A percentile compares a stretch with the other conserved stretches of the same genome.
Conservation (phyloP, 352 stramenopile species). For the Phytophthora tubulina region DNA sequence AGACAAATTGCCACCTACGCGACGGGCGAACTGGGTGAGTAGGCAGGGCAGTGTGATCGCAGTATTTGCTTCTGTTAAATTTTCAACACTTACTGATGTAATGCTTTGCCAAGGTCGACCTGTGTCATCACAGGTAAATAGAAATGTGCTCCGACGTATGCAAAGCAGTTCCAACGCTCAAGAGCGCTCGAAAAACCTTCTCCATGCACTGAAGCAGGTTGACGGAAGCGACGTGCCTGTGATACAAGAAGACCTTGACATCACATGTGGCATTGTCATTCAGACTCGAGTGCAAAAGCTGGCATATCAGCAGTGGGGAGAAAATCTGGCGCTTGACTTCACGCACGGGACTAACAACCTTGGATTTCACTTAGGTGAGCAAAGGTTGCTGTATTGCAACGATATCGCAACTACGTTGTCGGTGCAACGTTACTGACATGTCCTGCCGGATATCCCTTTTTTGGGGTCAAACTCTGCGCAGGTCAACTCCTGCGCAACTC, state of each 20-base stretch:
- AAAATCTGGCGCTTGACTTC: too few species aligned
- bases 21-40: not conserved
- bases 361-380: too few species aligned
- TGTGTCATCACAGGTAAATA: conserved; percentile 15
- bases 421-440: too few species aligned
- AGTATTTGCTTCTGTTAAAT: not conserved
- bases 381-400: too few species aligned
- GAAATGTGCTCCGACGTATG: conserved; percentile 7
- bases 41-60: not conserved
- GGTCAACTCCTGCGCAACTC: too few species aligned
- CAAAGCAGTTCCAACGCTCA: conserved; percentile 3
- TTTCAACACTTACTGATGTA: not conserved
- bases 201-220: conserved; percentile 7
- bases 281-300: too few species aligned
- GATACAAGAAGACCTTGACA: conserved; percentile 17
- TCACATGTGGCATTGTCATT: conserved; percentile 6
- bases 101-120: not conserved
- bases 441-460: too few species aligned
- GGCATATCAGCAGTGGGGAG: too few species aligned
- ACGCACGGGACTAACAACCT: too few species aligned
- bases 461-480: too few species aligned
- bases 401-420: too few species aligned
- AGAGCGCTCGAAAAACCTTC: conserved; percentile 3
- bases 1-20: conserved; percentile 4
- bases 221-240: conserved; percentile 7